Conservation (phyloP, 1,139 yeast species). For the Taphrina communis region DNA sequence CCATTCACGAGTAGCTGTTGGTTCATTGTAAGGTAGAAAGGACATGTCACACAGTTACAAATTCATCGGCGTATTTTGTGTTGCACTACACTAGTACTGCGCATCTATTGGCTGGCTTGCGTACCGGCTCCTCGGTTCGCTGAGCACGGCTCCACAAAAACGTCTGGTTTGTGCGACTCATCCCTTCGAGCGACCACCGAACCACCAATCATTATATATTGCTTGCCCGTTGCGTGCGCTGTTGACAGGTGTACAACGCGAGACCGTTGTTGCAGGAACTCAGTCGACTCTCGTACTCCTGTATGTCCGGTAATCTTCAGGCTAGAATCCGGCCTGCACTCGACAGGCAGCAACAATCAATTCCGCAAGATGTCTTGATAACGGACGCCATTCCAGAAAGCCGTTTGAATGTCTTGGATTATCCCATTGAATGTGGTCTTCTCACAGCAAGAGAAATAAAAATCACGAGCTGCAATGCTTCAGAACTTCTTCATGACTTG, state of each 20-base stretch:
- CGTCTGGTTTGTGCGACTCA: not conserved
- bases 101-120: not conserved
- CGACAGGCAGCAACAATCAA: constrained; percentile 13
- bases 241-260: too few relatives aligned
- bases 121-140: constrained; percentile 2
- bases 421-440: constrained; percentile 26
- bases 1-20: too few relatives aligned
- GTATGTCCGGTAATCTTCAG: not conserved
- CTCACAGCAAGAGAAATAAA: constrained; percentile 46
- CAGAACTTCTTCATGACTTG: constrained; percentile 54
- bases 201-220: too few relatives aligned
- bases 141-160: not conserved
- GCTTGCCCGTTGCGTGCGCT: too few relatives aligned
- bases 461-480: constrained; percentile 50
- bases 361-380: constrained; percentile 6
- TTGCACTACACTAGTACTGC: not conserved
- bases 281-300: not conserved
- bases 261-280: too few relatives aligned
- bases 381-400: not conserved
- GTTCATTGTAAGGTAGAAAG: too few relatives aligned
- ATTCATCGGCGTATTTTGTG: not conserved
- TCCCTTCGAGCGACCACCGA: not conserved
- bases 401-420: constrained; percentile 33
- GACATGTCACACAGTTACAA: too few relatives aligned
- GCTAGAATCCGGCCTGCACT: constrained; percentile 19